Evolutionary conservation across 176 grass and related monocot genomes (phyloP).

Genomic region (Hordeum marinum): DNA sequence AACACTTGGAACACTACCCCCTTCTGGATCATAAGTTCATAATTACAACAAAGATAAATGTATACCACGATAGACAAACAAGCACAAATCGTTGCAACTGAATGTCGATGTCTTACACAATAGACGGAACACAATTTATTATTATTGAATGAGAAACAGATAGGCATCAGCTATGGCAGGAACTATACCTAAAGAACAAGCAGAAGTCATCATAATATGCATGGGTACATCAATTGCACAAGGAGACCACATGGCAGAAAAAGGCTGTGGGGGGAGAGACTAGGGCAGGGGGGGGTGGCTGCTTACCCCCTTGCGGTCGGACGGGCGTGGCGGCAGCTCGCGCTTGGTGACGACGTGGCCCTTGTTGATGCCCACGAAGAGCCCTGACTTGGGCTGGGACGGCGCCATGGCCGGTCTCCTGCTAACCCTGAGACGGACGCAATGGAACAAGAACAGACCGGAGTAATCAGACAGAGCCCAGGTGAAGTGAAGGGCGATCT

Average conservation of each 20-base stretch:
- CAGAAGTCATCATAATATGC: not conserved
- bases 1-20: too few species aligned
- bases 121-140: not conserved
- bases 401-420: slow-evolving; percentile 41
- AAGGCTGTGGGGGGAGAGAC: too few species aligned
- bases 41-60: not conserved
- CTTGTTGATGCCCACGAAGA: slow-evolving; percentile 68
- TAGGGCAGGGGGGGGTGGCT: not conserved
- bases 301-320: slow-evolving; percentile 56
- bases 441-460: not conserved
- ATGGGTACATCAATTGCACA: not conserved
- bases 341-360: slow-evolving; percentile 64
- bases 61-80: not conserved
- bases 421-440: not conserved
- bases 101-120: not conserved
- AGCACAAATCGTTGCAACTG: not conserved
- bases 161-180: not conserved
- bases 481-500: not conserved
- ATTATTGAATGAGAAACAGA: not conserved
- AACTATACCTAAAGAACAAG: not conserved
- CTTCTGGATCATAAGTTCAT: not conserved
- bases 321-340: slow-evolving; percentile 51
- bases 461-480: not conserved
- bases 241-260: not conserved
- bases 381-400: slow-evolving; percentile 47